These are phyloP conservation scores for Pelagomonas calceolata DNA, from an alignment of 108 stramenopile genomes.

Conservation along the genomic window DNA sequence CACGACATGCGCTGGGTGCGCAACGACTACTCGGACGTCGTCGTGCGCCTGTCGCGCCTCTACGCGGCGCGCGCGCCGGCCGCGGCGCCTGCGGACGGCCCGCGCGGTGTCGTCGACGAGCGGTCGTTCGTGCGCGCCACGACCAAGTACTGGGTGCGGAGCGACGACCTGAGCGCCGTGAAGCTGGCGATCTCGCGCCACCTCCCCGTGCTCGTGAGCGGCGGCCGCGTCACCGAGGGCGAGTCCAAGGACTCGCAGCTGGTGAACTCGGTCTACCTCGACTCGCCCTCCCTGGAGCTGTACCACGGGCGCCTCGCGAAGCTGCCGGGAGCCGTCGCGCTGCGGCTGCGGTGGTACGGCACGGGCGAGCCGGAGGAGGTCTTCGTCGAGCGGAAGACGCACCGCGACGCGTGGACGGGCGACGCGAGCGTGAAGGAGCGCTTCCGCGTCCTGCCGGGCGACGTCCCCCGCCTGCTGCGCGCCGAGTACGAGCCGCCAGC, in stretches of 20 bases:
- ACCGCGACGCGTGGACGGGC: conserved; percentile 95
- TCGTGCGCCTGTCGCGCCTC: conserved; percentile 69
- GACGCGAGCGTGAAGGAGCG: conserved; percentile 92
- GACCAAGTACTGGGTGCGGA: conserved; percentile 95
- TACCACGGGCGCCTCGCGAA: conserved; percentile 93
- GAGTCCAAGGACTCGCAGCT: conserved; percentile 79
- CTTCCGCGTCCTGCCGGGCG: conserved; percentile 40
- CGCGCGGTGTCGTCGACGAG: conserved; percentile 29
- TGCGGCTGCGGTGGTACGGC: conserved; percentile 90
- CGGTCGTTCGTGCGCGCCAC: conserved; percentile 79
- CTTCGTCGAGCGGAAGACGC: conserved; percentile 92
- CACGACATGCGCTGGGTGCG: conserved; percentile 91
- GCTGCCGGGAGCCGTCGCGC: conserved; percentile 83
- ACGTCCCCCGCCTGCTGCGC: conserved; percentile 9
- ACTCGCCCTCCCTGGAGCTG: conserved; percentile 47
- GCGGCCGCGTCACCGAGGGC: conserved; percentile 15
- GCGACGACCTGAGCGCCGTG: conserved; percentile 79
- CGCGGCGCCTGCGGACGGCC: conserved; percentile 58
- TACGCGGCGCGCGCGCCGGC: conserved; percentile 47
- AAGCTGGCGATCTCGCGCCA: conserved; percentile 81
- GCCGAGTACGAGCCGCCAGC: conserved; percentile 15
- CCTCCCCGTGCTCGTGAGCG: conserved; percentile 83
- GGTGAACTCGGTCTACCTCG: conserved; percentile 76
- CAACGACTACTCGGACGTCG: conserved; percentile 83
- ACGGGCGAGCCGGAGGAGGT: conserved; percentile 65